Conservation (phyloP, 1,284 basidiomycete species). For the Ceraceosorus guamensis region DNA sequence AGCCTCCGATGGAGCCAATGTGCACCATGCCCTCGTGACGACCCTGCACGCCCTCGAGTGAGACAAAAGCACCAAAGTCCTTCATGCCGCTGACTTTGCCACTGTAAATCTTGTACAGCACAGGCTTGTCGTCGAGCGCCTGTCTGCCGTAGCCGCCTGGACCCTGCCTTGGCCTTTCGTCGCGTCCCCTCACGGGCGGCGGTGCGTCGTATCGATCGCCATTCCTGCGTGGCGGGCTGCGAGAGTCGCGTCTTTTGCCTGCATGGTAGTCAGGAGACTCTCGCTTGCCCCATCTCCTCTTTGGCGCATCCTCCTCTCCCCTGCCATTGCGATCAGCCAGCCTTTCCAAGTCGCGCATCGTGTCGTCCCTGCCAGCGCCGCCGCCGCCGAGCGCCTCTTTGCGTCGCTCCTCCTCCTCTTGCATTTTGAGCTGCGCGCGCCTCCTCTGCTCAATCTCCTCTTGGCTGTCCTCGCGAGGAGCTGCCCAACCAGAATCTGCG, state of each 20-base stretch:
- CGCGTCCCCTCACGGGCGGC: constrained; percentile 9
- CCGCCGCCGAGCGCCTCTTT: neutral
- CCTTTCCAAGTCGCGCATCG: constrained; percentile 3
- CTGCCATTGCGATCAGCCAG: neutral
- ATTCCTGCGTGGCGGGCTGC: constrained; percentile 17
- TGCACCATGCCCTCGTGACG: constrained; percentile 92
- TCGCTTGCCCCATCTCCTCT: neutral
- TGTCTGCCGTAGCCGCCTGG: no score
- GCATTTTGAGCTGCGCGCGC: neutral
- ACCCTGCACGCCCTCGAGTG: constrained; percentile 75
- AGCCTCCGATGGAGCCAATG: constrained; percentile 76
- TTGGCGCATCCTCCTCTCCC: neutral
- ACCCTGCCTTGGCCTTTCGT: constrained; percentile 15
- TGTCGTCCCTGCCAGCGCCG: constrained; percentile 30
- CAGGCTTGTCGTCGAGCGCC: constrained; percentile 63
- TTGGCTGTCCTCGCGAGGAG: constrained; percentile 1
- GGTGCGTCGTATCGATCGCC: constrained; percentile 7
- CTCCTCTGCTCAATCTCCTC: constrained; percentile 1
- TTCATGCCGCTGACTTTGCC: constrained; percentile 78
- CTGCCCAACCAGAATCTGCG: constrained; percentile 34
- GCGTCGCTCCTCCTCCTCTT: neutral
- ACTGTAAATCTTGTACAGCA: constrained; percentile 89
- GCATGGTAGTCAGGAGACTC: constrained; percentile 6
- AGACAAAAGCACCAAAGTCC: constrained; percentile 92
- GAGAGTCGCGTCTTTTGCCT: neutral